Percentiles rank a stretch among this genome's conserved stretches.
Conservation (phyloP, 352 stramenopile genomes). For the Peronospora destructor region DNA sequence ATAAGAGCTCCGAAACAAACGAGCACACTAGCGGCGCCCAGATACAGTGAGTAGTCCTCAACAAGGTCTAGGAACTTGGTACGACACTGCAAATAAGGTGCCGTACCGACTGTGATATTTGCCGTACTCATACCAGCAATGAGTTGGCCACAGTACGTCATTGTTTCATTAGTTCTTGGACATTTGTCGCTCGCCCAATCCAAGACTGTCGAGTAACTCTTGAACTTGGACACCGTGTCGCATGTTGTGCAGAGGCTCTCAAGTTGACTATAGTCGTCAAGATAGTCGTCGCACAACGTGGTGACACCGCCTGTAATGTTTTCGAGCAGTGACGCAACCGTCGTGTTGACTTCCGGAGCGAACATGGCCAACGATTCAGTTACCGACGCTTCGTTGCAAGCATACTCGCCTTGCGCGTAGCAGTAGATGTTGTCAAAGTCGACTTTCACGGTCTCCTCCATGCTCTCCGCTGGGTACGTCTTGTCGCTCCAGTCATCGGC, state of each 20-base stretch:
- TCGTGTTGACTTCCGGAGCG: conserved; percentile 25
- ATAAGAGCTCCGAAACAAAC: conserved; percentile 35
- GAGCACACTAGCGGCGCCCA: conserved; percentile 34
- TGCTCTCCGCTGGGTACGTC: conserved; percentile 38
- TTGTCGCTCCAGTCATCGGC: conserved; percentile 39
- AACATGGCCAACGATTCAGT: conserved; percentile 45
- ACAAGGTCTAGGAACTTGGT: conserved; percentile 43
- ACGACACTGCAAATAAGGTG: conserved; percentile 45
- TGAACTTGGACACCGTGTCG: conserved; percentile 39
- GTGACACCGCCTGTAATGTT: conserved; percentile 44
- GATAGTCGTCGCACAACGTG: conserved; percentile 46
- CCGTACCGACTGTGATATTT: conserved; percentile 30
- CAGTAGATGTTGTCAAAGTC: conserved; percentile 68
- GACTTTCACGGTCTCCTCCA: conserved; percentile 42
- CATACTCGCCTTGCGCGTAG: conserved; percentile 62
- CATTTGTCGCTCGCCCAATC: conserved; percentile 78
- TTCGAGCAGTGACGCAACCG: conserved; percentile 26
- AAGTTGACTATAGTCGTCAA: conserved; percentile 29
- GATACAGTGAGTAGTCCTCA: conserved; percentile 30
- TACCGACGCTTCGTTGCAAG: conserved; percentile 51
- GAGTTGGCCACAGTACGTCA: conserved; percentile 43
- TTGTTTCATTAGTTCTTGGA: conserved; percentile 40
- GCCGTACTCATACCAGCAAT: conserved; percentile 1
- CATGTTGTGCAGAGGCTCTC: conserved; percentile 48
- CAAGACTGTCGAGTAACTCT: conserved; percentile 66